phyloP scores from a whole-genome alignment of 352 stramenopile genomes.

The Blastocystis sp. region DNA sequence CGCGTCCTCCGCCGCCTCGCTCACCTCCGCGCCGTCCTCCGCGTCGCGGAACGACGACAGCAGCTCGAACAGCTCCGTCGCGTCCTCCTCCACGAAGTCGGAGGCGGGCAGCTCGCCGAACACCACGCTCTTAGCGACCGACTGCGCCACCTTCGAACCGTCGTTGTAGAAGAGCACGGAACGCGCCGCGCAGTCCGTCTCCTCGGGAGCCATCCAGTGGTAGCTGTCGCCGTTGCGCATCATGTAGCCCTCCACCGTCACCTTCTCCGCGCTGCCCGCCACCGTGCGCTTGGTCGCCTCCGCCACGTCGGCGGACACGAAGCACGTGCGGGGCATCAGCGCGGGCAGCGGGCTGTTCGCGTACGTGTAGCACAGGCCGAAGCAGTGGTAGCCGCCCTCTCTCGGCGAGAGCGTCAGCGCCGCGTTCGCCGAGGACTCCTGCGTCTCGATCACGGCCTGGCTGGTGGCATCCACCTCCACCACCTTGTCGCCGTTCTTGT shows the following conservation, averaged over 20 bases:
- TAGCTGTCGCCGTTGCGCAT: constrained; percentile 41
- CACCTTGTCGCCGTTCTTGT: constrained; percentile 32
- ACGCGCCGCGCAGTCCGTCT: background rate
- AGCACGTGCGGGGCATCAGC: constrained; percentile 26
- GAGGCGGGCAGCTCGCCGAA: constrained; percentile 19
- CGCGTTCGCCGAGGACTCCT: constrained; percentile 43
- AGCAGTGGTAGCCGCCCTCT: constrained; percentile 7
- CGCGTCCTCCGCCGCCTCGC: background rate
- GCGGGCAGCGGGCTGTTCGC: background rate
- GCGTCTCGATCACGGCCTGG: background rate
- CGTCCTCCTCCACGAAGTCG: constrained; percentile 53
- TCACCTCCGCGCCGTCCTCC: background rate
- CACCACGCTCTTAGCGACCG: background rate
- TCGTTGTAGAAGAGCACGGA: background rate
- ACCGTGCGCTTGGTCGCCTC: background rate
- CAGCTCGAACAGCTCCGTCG: constrained; percentile 57
- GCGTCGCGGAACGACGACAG: constrained; percentile 60
- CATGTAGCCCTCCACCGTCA: constrained; percentile 44
- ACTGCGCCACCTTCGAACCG: background rate
- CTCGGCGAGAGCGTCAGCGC: background rate
- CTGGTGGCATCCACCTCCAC: background rate
- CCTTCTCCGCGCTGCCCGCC: background rate
- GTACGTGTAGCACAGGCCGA: constrained; percentile 61
- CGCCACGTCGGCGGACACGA: background rate
- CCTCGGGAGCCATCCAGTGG: background rate